phyloP scores from a whole-genome alignment of 2,329 filamentous ascomycete genomes.

The Cladophialophora immunda region DNA sequence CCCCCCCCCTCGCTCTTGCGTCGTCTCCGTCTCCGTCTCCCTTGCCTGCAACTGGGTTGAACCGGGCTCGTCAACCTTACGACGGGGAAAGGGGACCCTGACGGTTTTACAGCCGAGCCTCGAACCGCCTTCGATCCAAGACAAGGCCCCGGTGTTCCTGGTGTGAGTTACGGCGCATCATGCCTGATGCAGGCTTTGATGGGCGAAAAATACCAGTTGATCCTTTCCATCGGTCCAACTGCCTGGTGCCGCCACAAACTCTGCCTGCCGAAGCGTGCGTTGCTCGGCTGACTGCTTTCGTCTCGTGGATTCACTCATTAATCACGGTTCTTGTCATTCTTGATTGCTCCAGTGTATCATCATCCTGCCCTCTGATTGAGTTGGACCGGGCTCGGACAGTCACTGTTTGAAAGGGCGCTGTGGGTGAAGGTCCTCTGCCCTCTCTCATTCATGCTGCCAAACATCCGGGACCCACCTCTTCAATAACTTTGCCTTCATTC shows the following conservation, averaged over 20 bases:
- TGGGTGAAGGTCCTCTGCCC: slow-evolving; percentile 23
- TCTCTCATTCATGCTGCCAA: slow-evolving; percentile 19
- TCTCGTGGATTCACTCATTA: slow-evolving; percentile 26
- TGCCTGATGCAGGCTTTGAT: slow-evolving; percentile 22
- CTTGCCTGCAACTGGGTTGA: slow-evolving; percentile 21
- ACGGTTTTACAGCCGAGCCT: slow-evolving; percentile 39
- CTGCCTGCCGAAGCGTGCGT: slow-evolving; percentile 28
- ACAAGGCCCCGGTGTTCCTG: slow-evolving; percentile 36
- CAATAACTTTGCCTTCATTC: slow-evolving; percentile 35
- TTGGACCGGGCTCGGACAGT: slow-evolving; percentile 27
- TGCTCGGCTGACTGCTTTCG: slow-evolving; percentile 40
- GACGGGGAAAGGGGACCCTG: slow-evolving; percentile 21
- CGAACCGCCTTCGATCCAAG: slow-evolving; percentile 40
- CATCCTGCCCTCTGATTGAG: slow-evolving; percentile 12
- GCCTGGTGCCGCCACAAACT: slow-evolving; percentile 37
- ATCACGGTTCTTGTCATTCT: slow-evolving; percentile 30
- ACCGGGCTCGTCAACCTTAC: slow-evolving; percentile 32
- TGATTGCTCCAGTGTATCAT: slow-evolving; percentile 31
- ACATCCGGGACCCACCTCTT: slow-evolving; percentile 31
- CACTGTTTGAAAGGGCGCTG: slow-evolving; percentile 31
- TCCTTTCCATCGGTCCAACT: slow-evolving; percentile 34
- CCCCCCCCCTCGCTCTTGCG: slow-evolving; percentile 9
- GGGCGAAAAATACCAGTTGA: slow-evolving; percentile 36
- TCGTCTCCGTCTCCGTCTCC: slow-evolving; percentile 22
- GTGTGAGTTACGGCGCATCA: slow-evolving; percentile 22